A percentile compares a stretch with the other conserved stretches of the same genome.
Conservation (phyloP, 2,329 filamentous ascomycete species). For the Botryotinia narcissicola region DNA sequence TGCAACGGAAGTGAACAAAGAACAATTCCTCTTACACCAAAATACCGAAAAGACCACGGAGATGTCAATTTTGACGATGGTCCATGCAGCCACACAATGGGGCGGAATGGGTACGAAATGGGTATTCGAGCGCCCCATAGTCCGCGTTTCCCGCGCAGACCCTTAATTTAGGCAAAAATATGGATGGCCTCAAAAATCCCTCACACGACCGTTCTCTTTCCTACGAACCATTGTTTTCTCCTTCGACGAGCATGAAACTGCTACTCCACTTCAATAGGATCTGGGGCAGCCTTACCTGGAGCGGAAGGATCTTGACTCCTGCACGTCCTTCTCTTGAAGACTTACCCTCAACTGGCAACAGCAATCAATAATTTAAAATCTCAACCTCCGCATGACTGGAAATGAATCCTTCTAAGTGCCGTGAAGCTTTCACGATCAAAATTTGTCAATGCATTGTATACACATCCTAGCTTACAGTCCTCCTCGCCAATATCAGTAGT, state of each 20-base stretch:
- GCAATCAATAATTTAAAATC: not conserved
- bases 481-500: not conserved
- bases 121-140: not conserved
- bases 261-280: not conserved
- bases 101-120: constrained; percentile 4
- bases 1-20: not conserved
- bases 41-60: not conserved
- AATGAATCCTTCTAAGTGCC: not conserved
- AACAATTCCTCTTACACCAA: not conserved
- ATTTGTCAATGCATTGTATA: constrained; percentile 8
- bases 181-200: not conserved
- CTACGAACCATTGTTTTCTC: not conserved
- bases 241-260: not conserved
- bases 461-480: not conserved
- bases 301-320: not conserved
- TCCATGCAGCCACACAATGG: not conserved
- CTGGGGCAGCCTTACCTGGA: not conserved
- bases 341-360: not conserved
- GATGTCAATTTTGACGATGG: constrained; percentile 12
- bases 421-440: constrained; percentile 14
- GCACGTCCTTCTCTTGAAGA: not conserved
- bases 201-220: not conserved
- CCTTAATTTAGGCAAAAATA: constrained; percentile 12
- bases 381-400: constrained; percentile 9
- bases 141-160: constrained; percentile 13